phyloP scores from a whole-genome alignment of 1,139 yeast genomes.

The Sugiyamaella paludigena region DNA sequence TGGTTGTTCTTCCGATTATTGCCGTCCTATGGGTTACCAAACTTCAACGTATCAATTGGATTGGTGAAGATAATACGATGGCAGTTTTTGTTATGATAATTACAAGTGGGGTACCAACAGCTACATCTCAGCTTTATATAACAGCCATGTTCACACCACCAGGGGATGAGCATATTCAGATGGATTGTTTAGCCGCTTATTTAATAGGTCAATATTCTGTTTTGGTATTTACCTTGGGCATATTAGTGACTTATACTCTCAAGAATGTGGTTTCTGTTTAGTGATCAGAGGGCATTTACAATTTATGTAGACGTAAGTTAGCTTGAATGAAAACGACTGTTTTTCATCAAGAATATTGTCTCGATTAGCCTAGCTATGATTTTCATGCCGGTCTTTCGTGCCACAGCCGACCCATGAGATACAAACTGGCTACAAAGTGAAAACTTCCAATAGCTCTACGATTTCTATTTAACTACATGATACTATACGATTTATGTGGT shows the following conservation, averaged over 20 bases:
- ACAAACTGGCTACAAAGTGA: no score
- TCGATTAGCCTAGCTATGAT: no score
- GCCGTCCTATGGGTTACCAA: slow-evolving; percentile 58
- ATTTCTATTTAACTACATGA: no score
- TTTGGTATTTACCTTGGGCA: slow-evolving; percentile 60
- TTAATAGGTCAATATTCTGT: slow-evolving; percentile 66
- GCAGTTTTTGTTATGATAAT: slow-evolving; percentile 68
- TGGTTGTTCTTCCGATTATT: slow-evolving; percentile 57
- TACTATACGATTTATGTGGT: no score
- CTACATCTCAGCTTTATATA: slow-evolving; percentile 78
- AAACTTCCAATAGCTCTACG: no score
- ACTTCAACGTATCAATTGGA: slow-evolving; percentile 48
- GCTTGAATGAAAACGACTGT: no score
- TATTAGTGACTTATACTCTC: slow-evolving; percentile 40
- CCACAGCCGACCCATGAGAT: no score
- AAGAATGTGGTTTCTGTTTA: slow-evolving; percentile 33
- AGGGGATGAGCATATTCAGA: slow-evolving; percentile 55
- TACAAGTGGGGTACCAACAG: slow-evolving; percentile 79
- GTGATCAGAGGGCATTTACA: no score
- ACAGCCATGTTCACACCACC: slow-evolving; percentile 79
- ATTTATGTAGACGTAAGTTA: no score
- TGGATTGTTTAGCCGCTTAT: slow-evolving; percentile 78
- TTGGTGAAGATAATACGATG: slow-evolving; percentile 54
- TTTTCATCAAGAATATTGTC: no score
- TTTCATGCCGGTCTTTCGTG: no score